phyloP scores from a whole-genome alignment of 352 stramenopile genomes.

The Heterotrichella gracilis region DNA sequence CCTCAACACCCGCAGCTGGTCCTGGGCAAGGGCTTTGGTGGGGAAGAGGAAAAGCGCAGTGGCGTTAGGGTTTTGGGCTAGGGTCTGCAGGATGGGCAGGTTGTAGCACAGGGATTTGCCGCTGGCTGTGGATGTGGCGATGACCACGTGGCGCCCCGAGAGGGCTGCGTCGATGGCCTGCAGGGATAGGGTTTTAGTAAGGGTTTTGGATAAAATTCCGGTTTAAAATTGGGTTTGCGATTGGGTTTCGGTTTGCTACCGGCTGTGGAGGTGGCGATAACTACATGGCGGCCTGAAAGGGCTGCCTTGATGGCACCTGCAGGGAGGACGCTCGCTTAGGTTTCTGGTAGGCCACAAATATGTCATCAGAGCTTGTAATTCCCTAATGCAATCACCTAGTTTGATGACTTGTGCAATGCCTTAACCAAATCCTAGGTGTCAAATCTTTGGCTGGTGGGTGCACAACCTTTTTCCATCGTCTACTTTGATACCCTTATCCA shows the following conservation, averaged over 20 bases:
- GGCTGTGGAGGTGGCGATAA: slow-evolving; percentile 71
- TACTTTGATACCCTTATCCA: too few relatives aligned
- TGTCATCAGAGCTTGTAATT: too few relatives aligned
- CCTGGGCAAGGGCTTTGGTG: slow-evolving; percentile 84
- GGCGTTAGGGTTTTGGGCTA: slow-evolving; percentile 25
- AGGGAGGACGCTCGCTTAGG: too few relatives aligned
- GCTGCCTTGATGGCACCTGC: slow-evolving; percentile 43
- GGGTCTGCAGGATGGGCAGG: slow-evolving; percentile 47
- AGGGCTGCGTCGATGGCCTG: slow-evolving; percentile 44
- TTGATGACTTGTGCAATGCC: too few relatives aligned
- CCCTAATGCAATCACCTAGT: too few relatives aligned
- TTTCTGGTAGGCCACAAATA: too few relatives aligned
- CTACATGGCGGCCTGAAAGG: slow-evolving; percentile 41
- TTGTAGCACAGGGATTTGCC: slow-evolving; percentile 86
- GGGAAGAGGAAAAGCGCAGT: slow-evolving; percentile 71
- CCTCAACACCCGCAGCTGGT: slow-evolving; percentile 52
- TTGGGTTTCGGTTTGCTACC: slow-evolving; percentile 85
- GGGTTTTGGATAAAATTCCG: too few relatives aligned
- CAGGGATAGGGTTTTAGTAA: too few relatives aligned
- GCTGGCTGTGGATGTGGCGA: slow-evolving; percentile 71
- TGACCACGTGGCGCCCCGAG: slow-evolving; percentile 45
- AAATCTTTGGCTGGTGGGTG: too few relatives aligned
- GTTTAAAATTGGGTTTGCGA: too few relatives aligned
- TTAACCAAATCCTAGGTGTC: too few relatives aligned
- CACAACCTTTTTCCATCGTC: too few relatives aligned